Percentiles rank a stretch among this genome's conserved stretches.
Evolutionary conservation across 306 rosid genomes (phyloP).

Genomic region (Hippophae gyantsensis): DNA sequence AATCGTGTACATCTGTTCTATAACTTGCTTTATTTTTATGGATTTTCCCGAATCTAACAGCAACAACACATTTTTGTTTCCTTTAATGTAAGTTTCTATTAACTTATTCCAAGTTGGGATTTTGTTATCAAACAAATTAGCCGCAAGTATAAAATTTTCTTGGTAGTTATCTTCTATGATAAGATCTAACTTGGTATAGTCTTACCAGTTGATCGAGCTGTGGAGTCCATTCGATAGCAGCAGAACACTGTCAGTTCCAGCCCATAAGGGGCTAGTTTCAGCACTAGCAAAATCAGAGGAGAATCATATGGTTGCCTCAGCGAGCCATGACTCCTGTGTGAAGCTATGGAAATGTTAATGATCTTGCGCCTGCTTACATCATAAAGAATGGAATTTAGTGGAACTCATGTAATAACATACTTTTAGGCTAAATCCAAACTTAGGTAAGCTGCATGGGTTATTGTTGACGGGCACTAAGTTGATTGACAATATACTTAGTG

Average conservation of each 20-base stretch:
- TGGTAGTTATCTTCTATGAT: neutral
- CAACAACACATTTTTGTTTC: too few relatives aligned
- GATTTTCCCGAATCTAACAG: too few relatives aligned
- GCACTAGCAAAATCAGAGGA: conserved; percentile 32
- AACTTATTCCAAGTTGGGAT: too few relatives aligned
- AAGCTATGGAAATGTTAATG: conserved; percentile 45
- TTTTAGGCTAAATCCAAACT: neutral
- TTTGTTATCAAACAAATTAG: neutral
- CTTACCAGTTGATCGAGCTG: conserved; percentile 33
- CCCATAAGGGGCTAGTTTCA: conserved; percentile 40
- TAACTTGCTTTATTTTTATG: too few relatives aligned
- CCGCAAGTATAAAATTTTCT: neutral
- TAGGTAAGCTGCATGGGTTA: neutral
- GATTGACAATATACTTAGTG: too few relatives aligned
- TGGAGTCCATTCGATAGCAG: conserved; percentile 37
- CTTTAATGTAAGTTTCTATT: too few relatives aligned
- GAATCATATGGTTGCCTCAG: conserved; percentile 45
- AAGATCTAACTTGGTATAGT: neutral
- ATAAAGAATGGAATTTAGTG: neutral
- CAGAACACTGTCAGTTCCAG: conserved; percentile 24
- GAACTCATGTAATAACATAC: neutral
- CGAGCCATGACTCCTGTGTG: conserved; percentile 46
- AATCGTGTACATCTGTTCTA: too few relatives aligned
- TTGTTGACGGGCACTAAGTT: neutral
- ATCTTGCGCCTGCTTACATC: neutral